Base-by-base conservation (phyloP, 352 stramenopile genomes). In the Saprolegnia parasitica region DNA sequence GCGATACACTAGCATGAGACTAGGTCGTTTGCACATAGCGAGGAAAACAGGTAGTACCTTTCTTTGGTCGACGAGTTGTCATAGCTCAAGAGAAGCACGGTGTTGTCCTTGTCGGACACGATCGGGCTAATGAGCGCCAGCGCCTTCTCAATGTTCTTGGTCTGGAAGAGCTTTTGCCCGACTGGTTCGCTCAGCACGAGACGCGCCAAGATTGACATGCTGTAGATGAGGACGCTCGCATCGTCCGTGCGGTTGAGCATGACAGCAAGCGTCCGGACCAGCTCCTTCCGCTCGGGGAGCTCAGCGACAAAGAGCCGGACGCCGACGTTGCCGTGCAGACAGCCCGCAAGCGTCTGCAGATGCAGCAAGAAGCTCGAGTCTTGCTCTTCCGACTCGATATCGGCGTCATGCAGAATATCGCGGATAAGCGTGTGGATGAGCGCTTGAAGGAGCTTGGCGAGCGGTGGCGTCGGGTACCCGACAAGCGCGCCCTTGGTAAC, bases 231-330 rank as follows among this genome's bases (percentile, higher is more conserved):
- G 21, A 92, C 74, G 70, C 90, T 82, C 0, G 81, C 65, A 56
- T 92, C 83, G 46, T 92, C 83, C 0, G 86, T 92, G 67, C 79
- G 86, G 52, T 91, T 92, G 49, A 94, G 81, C 71, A 91, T 39
- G 23, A 92, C 82, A n/a, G 81, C 91, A 62, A 94, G 77, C 47
- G 81, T 83, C 20, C 86, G 84, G 61, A 92, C 91, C 29, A 91
- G 83, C 42, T 90, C 84, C 68, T 92, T 94, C 68, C 89, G 77
- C 35, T 81, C 82, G 56, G 82, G 87, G 72, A 88, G 85, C 67
- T 94, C 86, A 45, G 91, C 91, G 61, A 76, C 73, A 63, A 88
- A 94, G 23, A 92, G 84, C 21, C 80, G 79, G 32, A 92, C 83
- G 10, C 86, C 86, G 21, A 86, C 81, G 55, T 89, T 92, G 18